phyloP scores from a whole-genome alignment of 768 basidiomycete species.

The Serendipita sp. region DNA sequence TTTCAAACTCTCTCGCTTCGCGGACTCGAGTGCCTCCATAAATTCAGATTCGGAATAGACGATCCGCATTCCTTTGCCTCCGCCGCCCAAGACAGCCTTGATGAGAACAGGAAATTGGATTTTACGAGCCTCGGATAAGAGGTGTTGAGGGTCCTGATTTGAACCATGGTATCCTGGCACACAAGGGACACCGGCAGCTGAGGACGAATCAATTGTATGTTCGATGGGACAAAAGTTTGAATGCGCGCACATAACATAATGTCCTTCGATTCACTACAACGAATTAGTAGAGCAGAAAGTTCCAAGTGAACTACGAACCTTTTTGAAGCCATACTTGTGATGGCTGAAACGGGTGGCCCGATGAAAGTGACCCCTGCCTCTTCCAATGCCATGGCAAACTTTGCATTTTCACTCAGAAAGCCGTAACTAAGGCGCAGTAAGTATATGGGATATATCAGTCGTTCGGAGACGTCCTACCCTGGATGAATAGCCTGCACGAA shows the following conservation, averaged over 20 bases:
- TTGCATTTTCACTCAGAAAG: conserved; percentile 83
- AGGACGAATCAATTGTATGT: conserved; percentile 4
- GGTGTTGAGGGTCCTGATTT: conserved; percentile 58
- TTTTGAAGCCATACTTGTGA: conserved; percentile 90
- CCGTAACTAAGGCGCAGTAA: conserved; percentile 40
- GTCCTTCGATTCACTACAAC: conserved; percentile 72
- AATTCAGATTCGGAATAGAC: conserved; percentile 57
- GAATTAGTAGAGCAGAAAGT: neutral
- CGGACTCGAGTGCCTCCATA: conserved; percentile 65
- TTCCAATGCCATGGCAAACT: conserved; percentile 60
- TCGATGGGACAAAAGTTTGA: neutral
- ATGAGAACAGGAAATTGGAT: conserved; percentile 84
- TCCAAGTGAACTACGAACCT: conserved; percentile 32
- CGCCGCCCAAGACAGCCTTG: conserved; percentile 93
- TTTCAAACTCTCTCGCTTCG: conserved; percentile 77
- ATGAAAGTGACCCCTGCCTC: conserved; percentile 76
- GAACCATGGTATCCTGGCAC: conserved; percentile 87
- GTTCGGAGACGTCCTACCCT: too few relatives aligned
- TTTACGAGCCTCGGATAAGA: conserved; percentile 49
- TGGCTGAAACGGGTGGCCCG: conserved; percentile 77
- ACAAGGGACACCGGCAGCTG: conserved; percentile 80
- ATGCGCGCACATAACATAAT: conserved; percentile 61
- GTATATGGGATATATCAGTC: neutral
- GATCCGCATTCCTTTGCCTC: conserved; percentile 89
- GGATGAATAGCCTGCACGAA: conserved; percentile 69